Conservation (phyloP, 176 grass and related monocot genomes). For the Triticum urartu region DNA sequence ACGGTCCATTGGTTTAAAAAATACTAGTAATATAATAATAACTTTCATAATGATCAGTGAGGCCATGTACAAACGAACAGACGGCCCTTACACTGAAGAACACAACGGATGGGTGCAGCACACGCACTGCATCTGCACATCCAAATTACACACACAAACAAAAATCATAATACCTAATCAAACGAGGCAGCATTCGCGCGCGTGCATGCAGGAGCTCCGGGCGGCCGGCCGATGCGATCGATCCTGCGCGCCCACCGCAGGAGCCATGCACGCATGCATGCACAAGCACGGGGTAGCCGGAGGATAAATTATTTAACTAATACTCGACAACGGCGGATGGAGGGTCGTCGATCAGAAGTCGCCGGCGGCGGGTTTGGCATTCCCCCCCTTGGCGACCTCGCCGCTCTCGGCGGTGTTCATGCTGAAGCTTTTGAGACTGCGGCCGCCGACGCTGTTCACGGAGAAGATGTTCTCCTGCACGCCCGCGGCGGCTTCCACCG, state of each 20-base stretch:
- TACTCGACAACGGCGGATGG: background rate
- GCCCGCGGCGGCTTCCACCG: conserved; percentile 10
- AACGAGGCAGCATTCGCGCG: background rate
- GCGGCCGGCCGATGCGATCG: background rate
- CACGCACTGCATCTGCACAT: background rate
- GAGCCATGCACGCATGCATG: background rate
- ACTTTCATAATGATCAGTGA: background rate
- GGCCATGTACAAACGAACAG: background rate
- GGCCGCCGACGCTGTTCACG: conserved; percentile 14
- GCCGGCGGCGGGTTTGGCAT: background rate
- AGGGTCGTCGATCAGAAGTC: conserved; percentile 2
- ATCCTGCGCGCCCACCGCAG: background rate
- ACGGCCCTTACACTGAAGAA: background rate
- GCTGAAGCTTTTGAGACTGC: conserved; percentile 44
- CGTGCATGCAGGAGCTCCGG: background rate
- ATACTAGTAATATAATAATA: background rate
- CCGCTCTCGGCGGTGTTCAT: background rate
- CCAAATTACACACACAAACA: background rate
- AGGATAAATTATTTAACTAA: background rate
- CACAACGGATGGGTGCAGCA: background rate
- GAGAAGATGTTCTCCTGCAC: conserved; percentile 26
- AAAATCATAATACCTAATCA: background rate
- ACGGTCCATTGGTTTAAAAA: background rate
- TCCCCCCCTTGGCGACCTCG: background rate
- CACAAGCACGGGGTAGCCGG: background rate